Conservation (phyloP, 164 flowering plant genomes). For the Amborella trichopoda region DNA sequence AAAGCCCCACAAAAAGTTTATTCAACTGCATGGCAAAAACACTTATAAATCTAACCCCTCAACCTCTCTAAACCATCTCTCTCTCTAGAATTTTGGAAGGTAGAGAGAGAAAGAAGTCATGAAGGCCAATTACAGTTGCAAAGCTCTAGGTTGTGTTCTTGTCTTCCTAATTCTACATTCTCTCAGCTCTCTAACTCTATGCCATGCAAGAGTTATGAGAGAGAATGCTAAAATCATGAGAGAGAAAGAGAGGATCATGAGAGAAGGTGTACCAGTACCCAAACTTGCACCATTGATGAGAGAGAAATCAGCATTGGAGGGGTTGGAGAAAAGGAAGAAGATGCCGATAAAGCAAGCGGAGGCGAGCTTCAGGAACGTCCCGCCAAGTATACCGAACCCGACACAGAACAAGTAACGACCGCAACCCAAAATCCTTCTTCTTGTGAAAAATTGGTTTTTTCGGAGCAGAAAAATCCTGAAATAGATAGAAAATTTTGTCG, state of each 20-base stretch:
- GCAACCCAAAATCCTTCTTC: neutral
- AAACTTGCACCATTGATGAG: too few relatives aligned
- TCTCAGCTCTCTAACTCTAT: too few relatives aligned
- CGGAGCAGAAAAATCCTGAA: neutral
- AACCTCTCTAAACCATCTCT: too few relatives aligned
- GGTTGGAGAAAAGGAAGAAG: conserved; percentile 16
- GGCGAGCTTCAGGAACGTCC: conserved; percentile 33
- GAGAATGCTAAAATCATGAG: too few relatives aligned
- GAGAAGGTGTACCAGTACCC: too few relatives aligned
- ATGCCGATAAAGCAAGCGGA: conserved; percentile 22
- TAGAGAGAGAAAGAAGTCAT: too few relatives aligned
- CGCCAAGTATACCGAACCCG: conserved; percentile 46
- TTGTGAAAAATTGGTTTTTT: neutral
- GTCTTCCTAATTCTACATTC: conserved; percentile 10
- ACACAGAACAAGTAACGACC: conserved; percentile 52
- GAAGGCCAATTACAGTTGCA: neutral
- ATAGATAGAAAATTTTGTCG: neutral
- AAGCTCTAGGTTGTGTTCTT: conserved; percentile 16
- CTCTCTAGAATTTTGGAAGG: too few relatives aligned
- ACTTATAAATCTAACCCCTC: too few relatives aligned
- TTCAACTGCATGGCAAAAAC: too few relatives aligned
- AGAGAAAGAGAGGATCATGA: conserved; percentile 9
- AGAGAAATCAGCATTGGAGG: too few relatives aligned
- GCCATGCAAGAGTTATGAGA: neutral
- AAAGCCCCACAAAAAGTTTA: neutral